Evolutionary conservation across 805 yeast species (phyloP).

Genomic region (Candida odintsovae): DNA sequence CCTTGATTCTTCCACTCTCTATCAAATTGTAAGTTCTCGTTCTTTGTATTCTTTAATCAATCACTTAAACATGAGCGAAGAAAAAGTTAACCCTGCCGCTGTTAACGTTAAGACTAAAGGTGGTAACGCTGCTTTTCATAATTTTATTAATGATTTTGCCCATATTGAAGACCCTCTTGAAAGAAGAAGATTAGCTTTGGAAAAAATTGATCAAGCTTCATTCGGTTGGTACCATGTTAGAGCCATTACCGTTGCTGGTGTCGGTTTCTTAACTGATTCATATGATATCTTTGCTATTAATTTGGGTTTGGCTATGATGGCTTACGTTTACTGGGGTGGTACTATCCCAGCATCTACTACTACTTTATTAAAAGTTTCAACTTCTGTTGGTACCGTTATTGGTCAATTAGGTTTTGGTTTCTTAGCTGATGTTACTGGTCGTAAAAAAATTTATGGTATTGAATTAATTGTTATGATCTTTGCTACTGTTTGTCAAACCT

Average conservation of each 20-base stretch:
- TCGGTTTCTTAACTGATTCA: constrained; percentile 89
- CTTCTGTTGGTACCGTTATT: constrained; percentile 90
- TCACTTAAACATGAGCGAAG: constrained; percentile 8
- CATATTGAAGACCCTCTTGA: constrained; percentile 81
- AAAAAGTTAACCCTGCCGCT: constrained; percentile 19
- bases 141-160: constrained; percentile 71
- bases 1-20: neutral
- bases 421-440: constrained; percentile 75
- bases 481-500: constrained; percentile 76
- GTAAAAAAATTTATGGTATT: constrained; percentile 82
- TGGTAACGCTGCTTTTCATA: constrained; percentile 86
- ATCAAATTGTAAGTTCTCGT: neutral
- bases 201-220: constrained; percentile 72
- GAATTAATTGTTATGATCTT: constrained; percentile 81
- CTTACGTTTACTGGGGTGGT: constrained; percentile 67
- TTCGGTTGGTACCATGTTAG: constrained; percentile 82
- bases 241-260: constrained; percentile 84
- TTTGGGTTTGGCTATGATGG: constrained; percentile 74
- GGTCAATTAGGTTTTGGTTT: constrained; percentile 86
- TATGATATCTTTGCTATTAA: constrained; percentile 90
- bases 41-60: neutral
- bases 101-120: constrained; percentile 44
- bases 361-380: constrained; percentile 78
- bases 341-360: constrained; percentile 62
- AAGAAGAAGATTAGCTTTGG: constrained; percentile 80